Percentiles rank a stretch among this genome's conserved stretches.
These are phyloP conservation scores for Picochlorum costavermella DNA, from an alignment of 139 green algal genomes.

Conservation along the genomic window DNA sequence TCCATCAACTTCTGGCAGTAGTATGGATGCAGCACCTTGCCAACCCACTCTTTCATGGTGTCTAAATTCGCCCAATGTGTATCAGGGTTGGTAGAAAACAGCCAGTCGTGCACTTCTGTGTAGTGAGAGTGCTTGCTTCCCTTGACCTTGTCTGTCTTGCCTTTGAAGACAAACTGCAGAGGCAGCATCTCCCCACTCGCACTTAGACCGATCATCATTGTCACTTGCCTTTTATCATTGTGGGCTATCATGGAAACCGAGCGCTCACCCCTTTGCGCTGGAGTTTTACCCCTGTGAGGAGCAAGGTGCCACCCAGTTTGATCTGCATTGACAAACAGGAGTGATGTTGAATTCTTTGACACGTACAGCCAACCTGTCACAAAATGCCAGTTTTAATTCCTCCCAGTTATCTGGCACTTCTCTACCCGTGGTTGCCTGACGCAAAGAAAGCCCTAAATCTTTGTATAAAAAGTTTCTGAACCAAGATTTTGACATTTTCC, in stretches of 20 bases:
- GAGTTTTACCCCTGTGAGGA: neutral
- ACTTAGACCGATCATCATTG: neutral
- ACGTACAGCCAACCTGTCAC: neutral
- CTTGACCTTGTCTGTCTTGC: neutral
- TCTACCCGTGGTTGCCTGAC: neutral
- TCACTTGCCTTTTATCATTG: neutral
- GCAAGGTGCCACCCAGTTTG: neutral
- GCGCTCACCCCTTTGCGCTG: neutral
- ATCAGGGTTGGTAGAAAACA: neutral
- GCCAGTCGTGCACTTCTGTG: neutral
- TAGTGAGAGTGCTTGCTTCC: neutral
- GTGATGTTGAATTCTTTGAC: slow-evolving; percentile 1
- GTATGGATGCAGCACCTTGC: neutral
- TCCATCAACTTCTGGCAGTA: neutral
- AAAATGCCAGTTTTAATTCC: slow-evolving; percentile 1
- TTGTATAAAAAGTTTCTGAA: neutral
- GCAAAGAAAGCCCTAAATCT: neutral
- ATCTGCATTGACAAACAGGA: neutral
- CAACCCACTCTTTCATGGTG: neutral
- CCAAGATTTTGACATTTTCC: slow-evolving; percentile 1
- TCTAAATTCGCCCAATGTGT: neutral
- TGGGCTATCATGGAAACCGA: neutral
- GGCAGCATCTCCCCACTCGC: neutral
- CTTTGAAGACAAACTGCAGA: neutral
- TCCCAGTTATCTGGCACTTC: slow-evolving; percentile 3